phyloP scores from a whole-genome alignment of 1,284 basidiomycete species.

The Pseudozyma thailandica region DNA sequence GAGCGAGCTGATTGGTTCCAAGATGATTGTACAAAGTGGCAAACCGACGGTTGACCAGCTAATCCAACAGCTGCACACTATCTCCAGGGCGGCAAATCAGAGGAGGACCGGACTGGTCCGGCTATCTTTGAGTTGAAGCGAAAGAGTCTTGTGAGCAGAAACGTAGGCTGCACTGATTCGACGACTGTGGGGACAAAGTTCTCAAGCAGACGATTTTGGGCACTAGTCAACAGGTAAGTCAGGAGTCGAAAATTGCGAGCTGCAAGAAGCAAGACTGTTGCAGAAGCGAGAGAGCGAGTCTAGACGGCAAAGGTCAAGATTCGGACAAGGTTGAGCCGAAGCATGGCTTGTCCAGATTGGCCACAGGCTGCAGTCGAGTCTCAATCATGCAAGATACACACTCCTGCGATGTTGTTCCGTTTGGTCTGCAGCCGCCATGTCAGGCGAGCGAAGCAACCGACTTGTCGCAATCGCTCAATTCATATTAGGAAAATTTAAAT shows the following conservation, averaged over 20 bases:
- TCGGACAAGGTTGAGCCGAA: constrained; percentile 20
- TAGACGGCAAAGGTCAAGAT: background rate
- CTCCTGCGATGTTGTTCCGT: no score
- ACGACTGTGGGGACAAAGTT: background rate
- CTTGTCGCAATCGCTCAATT: no score
- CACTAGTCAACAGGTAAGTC: no score
- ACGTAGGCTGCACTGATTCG: constrained; percentile 3
- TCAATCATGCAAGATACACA: constrained; percentile 1
- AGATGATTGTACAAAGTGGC: background rate
- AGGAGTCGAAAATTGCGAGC: no score
- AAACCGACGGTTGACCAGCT: background rate
- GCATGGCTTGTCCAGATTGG: constrained; percentile 15
- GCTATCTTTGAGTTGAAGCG: background rate
- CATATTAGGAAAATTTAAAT: no score
- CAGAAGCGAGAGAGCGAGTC: constrained; percentile 1
- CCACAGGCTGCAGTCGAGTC: constrained; percentile 12
- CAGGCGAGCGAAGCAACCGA: no score
- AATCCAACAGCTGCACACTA: background rate
- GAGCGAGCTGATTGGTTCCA: background rate
- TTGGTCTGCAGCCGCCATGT: no score
- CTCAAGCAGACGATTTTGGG: no score
- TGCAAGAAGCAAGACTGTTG: no score
- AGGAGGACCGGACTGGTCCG: background rate
- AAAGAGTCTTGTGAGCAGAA: background rate
- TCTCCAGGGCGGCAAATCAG: constrained; percentile 1